Conservation (phyloP, 139 green algal species). For the Chlamydomonas sp. region DNA sequence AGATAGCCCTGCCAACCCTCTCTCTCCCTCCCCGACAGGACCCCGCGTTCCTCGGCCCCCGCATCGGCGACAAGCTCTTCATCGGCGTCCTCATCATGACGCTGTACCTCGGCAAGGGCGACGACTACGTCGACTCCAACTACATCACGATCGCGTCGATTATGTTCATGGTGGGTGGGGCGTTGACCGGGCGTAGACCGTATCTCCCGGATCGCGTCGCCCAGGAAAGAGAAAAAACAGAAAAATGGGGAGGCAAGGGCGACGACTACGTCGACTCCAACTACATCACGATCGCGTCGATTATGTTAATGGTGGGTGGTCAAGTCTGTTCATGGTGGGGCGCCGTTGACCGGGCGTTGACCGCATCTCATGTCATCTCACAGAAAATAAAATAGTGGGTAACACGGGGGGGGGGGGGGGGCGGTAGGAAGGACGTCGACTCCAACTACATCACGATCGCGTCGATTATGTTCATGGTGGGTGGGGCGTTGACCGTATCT, state of each 20-base stretch:
- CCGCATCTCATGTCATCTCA: no score
- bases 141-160: constrained; percentile 64
- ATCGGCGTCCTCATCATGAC: constrained; percentile 32
- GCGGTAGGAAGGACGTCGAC: neutral
- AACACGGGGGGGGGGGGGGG: constrained; percentile 11
- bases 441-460: constrained; percentile 31
- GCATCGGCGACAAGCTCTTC: constrained; percentile 67
- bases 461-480: constrained; percentile 12
- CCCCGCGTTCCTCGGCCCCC: constrained; percentile 53
- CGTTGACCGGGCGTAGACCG: no score
- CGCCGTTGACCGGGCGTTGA: no score
- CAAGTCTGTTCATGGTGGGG: neutral
- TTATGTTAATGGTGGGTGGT: neutral
- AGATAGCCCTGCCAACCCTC: neutral
- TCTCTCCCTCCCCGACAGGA: constrained; percentile 20
- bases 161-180: constrained; percentile 58
- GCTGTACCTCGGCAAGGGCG: constrained; percentile 23
- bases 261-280: constrained; percentile 28
- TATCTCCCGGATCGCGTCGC: no score
- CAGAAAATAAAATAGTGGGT: no score
- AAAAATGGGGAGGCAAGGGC: no score
- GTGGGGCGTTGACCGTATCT: no score
- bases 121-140: constrained; percentile 30
- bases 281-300: constrained; percentile 18
- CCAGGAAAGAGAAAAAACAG: no score